Percentiles rank a stretch among this genome's conserved stretches.
Evolutionary conservation across 345 rosid genomes (phyloP).

Genomic region (Fremontodendron californicum): DNA sequence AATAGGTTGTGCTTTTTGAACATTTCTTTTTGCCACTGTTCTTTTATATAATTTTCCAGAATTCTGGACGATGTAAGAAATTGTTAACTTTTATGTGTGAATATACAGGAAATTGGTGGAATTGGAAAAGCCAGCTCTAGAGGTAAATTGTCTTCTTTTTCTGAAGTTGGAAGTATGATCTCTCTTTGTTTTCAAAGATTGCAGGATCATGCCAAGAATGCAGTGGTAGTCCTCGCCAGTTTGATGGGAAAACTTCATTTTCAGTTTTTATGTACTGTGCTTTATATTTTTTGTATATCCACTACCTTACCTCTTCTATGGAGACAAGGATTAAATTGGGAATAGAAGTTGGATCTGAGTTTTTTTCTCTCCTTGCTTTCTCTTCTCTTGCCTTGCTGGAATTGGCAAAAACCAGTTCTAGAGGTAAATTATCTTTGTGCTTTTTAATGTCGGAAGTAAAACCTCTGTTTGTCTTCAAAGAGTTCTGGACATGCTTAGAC

Average conservation of each 20-base stretch:
- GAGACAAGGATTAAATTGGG: neutral
- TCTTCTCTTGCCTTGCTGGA: neutral
- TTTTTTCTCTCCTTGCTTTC: neutral
- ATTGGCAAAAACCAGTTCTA: conserved; percentile 3
- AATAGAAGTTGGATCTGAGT: neutral
- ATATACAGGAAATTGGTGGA: conserved; percentile 5
- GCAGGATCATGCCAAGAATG: neutral
- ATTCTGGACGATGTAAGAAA: neutral
- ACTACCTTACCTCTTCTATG: neutral
- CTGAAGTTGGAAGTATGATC: neutral
- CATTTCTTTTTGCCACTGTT: neutral
- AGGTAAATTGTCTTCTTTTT: conserved; percentile 3
- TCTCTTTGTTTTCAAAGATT: too few species aligned
- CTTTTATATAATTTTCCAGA: neutral
- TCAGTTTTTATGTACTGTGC: neutral
- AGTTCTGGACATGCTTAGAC: neutral
- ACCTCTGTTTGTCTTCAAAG: conserved; percentile 2
- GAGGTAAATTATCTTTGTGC: neutral
- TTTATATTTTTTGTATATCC: neutral
- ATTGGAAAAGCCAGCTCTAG: neutral
- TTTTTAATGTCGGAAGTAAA: neutral
- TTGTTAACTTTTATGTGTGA: neutral
- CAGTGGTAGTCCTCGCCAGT: neutral
- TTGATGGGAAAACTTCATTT: neutral
- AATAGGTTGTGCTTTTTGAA: conserved; percentile 7